Base-by-base conservation (phyloP, 805 yeast genomes). In the Starmerella kuoi region DNA sequence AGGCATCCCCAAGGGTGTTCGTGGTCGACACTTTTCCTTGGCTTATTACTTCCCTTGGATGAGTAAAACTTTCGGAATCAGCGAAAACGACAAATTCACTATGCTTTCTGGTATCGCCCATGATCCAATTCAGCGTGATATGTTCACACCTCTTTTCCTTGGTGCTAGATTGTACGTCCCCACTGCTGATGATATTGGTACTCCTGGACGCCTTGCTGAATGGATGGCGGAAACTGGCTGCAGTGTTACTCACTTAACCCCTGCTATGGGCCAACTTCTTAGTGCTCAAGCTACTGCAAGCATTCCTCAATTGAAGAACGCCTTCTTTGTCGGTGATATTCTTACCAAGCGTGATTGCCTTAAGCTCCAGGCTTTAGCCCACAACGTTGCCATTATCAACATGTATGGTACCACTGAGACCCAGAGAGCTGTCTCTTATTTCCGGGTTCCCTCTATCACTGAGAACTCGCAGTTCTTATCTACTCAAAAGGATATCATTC, bases 331-430 rank as follows among this genome's bases (percentile, higher is more conserved):
- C 23, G 99, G 99, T 56, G 99, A 91, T 63, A 84, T 91, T 48
- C 68, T 91, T 50, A 91, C 99, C 50, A 93, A 91, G 65, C 79
- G 98, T 65, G 99, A 93, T 63, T 91, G 98, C 64, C 66, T 84
- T 52, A 74, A 96, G 57, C 70, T 91, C 54, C 99, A 91, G 61
- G 76, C 91, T 1, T 70, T 91, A 55, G 97, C 97, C 12, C 77
- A 77, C 59, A 88, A 91, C 56, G 93, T 84, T 41, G 68, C 63
- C 59, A 88, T 91, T 57, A 93, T 91, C 52, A 91, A 91, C 65
- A 91, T 91, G 99, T 91, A 91, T 61, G 99, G 99, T 57, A 91
- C 99, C 31, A 91, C 99, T 9, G 99, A 91, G 63, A 91, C 99
- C 14, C 99, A 93, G 68, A 76, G 99, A 59, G 91, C 99, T 2